Base-by-base conservation (phyloP, 2,329 filamentous ascomycete species). In the Calonectria multiphialidica region DNA sequence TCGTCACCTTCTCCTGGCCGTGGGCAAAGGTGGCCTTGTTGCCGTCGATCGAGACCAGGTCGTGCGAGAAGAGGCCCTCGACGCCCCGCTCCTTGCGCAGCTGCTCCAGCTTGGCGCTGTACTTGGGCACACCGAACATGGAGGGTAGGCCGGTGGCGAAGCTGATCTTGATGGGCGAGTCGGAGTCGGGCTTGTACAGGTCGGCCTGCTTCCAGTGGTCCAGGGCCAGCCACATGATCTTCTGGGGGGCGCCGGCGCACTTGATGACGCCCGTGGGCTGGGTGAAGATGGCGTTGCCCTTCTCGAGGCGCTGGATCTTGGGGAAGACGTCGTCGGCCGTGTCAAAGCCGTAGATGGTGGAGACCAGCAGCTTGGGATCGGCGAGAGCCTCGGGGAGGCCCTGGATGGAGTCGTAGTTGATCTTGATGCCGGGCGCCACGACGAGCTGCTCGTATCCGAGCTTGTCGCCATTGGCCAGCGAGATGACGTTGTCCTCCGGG, bases 401-500 rank as follows among this genome's bases (percentile, higher is more conserved):
- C 80, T 88, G 86, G 80, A 91, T 85, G 74, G 82, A 86, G 72
- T 80, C 83, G 57, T 86, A 88, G 80, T 90, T 84, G 78, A 91
- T 82, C 18, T 81, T 82, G 76, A 92, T 87, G 6, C 90, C 90
- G 0, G 92, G 91, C 0, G 83, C 90, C 0, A 93, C 91, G 40
- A 93, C 86, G 1, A 93, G 86, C 7, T 93, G 91, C 72, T 93
- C 90, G 75, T 93, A 93, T 78, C 80, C 85, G 55, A 93, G 75
- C 77, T 84, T 87, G 76, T 89, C 86, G 67, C 91, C 90, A 72
- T 88, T 88, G 66, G 78, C 82, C 1, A 93, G 86, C 0, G 87
- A 89, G 64, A 93, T 81, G 2, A 80, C 80, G 80, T 92, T 93
- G 25, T 91, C 82, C 35, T 90, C 87, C 0, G 92, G 92, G 0